These are phyloP conservation scores for Ramalina peruviana DNA, from an alignment of 495 filamentous ascomycete genomes.

Conservation along the genomic window DNA sequence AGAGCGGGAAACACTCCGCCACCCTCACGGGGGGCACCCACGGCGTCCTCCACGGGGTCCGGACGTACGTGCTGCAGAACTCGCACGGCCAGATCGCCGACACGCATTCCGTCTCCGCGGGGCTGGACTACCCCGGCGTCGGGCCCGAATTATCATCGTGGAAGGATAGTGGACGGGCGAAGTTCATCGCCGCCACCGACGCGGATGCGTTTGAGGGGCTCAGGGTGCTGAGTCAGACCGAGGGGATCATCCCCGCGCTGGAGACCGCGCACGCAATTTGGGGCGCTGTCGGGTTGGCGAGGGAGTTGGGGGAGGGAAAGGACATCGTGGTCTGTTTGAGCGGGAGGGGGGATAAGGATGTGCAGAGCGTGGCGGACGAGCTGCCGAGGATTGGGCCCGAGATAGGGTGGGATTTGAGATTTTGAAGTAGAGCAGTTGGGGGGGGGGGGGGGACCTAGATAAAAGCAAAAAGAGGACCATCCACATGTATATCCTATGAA, in stretches of 20 bases:
- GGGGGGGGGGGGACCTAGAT: too few species aligned
- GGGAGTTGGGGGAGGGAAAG: slow-evolving; percentile 70
- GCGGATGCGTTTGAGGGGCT: slow-evolving; percentile 87
- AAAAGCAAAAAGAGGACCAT: too few species aligned
- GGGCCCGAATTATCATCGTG: slow-evolving; percentile 82
- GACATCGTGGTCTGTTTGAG: slow-evolving; percentile 91
- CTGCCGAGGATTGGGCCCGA: slow-evolving; percentile 74
- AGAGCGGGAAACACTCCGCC: slow-evolving; percentile 75
- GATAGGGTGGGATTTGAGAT: slow-evolving; percentile 95
- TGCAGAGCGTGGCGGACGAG: slow-evolving; percentile 94
- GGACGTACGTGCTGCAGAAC: slow-evolving; percentile 90
- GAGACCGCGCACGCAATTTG: slow-evolving; percentile 90
- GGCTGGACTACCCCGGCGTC: slow-evolving; percentile 93
- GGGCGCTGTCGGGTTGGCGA: slow-evolving; percentile 78
- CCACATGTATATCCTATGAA: too few species aligned
- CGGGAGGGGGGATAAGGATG: slow-evolving; percentile 93
- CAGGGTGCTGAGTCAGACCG: slow-evolving; percentile 62
- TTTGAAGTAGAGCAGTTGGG: too few species aligned
- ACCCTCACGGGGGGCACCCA: slow-evolving; percentile 78
- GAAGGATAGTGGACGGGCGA: slow-evolving; percentile 79
- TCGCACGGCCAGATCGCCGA: slow-evolving; percentile 83
- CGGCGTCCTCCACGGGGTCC: slow-evolving; percentile 88
- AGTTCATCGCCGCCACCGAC: slow-evolving; percentile 85
- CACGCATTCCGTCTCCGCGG: slow-evolving; percentile 94
- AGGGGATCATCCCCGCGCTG: slow-evolving; percentile 93